Evolutionary conservation across 495 filamentous ascomycete species (phyloP).

Genomic region (Podospora tetraspora): DNA sequence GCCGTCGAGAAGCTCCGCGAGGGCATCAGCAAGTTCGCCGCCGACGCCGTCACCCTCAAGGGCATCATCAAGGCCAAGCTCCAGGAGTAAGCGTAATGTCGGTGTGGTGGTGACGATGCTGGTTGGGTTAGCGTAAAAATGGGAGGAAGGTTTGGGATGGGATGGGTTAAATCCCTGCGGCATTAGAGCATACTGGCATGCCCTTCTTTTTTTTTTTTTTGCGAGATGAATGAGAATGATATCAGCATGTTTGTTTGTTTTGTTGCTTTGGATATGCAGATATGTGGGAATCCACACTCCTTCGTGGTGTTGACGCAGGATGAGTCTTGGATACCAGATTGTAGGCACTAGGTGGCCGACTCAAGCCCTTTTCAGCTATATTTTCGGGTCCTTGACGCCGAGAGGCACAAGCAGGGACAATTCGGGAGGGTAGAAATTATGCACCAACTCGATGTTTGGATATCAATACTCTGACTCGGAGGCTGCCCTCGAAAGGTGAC

Average conservation of each 20-base stretch:
- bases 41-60: constrained; percentile 91
- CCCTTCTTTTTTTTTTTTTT: not conserved
- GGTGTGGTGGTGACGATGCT: not conserved
- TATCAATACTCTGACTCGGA: not conserved
- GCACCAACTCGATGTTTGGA: not conserved
- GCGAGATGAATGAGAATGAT: constrained; percentile 9
- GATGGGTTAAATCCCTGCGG: not conserved
- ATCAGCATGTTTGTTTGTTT: constrained; percentile 7
- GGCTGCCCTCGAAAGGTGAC: not conserved
- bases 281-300: no score
- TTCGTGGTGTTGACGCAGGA: no score
- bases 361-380: not conserved
- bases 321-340: not conserved
- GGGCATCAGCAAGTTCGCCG: constrained; percentile 98
- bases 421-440: not conserved
- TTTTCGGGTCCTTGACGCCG: not conserved
- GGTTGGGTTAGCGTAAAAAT: not conserved
- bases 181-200: constrained; percentile 1
- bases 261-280: not conserved
- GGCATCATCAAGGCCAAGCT: constrained; percentile 85
- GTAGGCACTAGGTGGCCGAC: not conserved
- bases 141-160: constrained; percentile 2
- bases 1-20: constrained; percentile 97
- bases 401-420: not conserved
- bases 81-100: constrained; percentile 19